phyloP scores from a whole-genome alignment of 2,329 filamentous ascomycete species.

The Penicillium sp. region DNA sequence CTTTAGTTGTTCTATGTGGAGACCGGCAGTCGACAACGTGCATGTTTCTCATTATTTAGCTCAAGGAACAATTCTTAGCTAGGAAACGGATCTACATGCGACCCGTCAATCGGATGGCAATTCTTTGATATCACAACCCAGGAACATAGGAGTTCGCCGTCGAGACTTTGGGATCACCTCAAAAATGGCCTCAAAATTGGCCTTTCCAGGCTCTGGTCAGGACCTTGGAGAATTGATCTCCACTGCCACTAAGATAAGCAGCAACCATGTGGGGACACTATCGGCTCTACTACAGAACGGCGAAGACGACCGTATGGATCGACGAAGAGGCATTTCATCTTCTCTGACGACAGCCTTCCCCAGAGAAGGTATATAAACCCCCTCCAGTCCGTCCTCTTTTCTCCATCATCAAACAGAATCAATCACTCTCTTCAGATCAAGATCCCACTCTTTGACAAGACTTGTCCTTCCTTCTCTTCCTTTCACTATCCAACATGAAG shows the following conservation, averaged over 20 bases:
- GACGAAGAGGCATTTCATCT: neutral
- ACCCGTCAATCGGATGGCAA: neutral
- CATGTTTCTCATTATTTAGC: neutral
- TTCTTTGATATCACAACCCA: neutral
- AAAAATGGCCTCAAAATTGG: neutral
- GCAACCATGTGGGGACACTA: neutral
- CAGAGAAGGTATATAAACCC: constrained; percentile 15
- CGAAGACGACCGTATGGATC: neutral
- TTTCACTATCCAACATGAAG: constrained; percentile 16
- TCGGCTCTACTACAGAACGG: neutral
- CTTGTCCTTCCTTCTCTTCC: neutral
- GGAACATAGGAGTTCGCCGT: neutral
- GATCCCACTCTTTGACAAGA: neutral
- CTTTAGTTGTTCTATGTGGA: constrained; percentile 1
- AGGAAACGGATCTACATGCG: constrained; percentile 5
- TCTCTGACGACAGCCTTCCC: neutral
- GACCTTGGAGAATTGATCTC: neutral
- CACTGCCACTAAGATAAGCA: constrained; percentile 3
- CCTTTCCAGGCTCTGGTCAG: neutral
- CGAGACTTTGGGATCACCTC: neutral
- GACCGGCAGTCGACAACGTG: constrained; percentile 3
- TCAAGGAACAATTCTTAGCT: neutral
- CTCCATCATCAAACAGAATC: constrained; percentile 11
- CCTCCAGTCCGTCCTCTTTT: neutral
- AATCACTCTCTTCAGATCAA: constrained; percentile 1